Percentiles rank a stretch among this genome's conserved stretches.
These are phyloP conservation scores for Przewalskia tangutica DNA, from an alignment of 257 asterid species.

Conservation along the genomic window DNA sequence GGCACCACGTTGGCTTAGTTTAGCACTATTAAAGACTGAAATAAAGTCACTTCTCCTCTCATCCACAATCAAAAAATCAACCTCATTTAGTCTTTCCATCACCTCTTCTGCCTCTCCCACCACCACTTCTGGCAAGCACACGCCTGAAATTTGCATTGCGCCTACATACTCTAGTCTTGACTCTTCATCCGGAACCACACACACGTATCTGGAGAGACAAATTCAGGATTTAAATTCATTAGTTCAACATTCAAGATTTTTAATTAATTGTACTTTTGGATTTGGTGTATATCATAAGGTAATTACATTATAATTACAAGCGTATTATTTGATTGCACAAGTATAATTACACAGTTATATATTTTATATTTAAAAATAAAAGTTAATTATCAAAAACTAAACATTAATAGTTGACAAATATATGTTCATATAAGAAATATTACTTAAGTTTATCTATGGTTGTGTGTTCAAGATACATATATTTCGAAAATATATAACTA, in stretches of 20 bases:
- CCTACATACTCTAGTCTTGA: conserved; percentile 14
- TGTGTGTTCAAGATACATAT: too few species aligned
- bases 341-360: too few species aligned
- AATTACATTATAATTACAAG: too few species aligned
- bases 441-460: too few species aligned
- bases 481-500: too few species aligned
- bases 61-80: conserved; percentile 28
- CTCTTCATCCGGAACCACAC: conserved; percentile 13
- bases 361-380: too few species aligned
- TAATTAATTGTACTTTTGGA: too few species aligned
- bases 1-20: conserved; percentile 22
- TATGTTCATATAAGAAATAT: too few species aligned
- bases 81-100: conserved; percentile 11
- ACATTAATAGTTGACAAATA: too few species aligned
- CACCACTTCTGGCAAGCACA: conserved; percentile 20
- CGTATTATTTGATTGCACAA: too few species aligned
- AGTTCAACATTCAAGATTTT: background rate
- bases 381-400: too few species aligned
- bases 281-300: too few species aligned
- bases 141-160: conserved; percentile 11
- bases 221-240: background rate
- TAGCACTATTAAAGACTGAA: conserved; percentile 10
- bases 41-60: conserved; percentile 11
- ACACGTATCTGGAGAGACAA: background rate
- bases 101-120: conserved; percentile 21